Conservation (phyloP, 768 basidiomycete genomes). For the Podaxis pistillaris region DNA sequence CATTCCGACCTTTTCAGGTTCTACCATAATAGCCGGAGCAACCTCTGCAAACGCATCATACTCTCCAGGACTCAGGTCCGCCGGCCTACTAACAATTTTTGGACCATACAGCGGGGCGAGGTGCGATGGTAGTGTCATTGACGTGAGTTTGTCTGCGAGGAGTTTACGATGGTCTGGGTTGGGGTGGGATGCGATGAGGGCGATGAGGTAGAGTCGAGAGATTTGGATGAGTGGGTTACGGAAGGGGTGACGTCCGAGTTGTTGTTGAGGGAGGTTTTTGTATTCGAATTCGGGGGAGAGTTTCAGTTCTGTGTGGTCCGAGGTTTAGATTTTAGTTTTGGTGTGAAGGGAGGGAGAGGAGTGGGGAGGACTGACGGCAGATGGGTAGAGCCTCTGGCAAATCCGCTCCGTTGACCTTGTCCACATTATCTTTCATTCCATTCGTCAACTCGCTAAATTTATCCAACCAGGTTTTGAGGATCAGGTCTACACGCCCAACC, state of each 20-base stretch:
- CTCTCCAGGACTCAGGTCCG: slow-evolving; percentile 8
- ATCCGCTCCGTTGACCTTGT: slow-evolving; percentile 6
- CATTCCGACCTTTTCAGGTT: slow-evolving; percentile 5
- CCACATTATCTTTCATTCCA: slow-evolving; percentile 2
- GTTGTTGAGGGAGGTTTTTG: slow-evolving; percentile 4
- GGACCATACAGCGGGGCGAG: slow-evolving; percentile 7
- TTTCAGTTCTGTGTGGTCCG: neutral
- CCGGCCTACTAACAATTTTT: slow-evolving; percentile 1
- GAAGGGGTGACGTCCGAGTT: slow-evolving; percentile 8
- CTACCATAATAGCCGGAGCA: slow-evolving; percentile 1
- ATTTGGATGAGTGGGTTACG: slow-evolving; percentile 7
- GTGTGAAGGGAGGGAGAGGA: neutral
- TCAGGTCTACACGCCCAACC: slow-evolving; percentile 1
- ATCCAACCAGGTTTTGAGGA: slow-evolving; percentile 8
- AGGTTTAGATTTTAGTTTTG: neutral
- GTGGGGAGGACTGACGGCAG: slow-evolving; percentile 1
- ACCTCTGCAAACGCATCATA: slow-evolving; percentile 10
- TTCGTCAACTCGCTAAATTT: slow-evolving; percentile 3
- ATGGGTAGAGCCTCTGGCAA: slow-evolving; percentile 5
- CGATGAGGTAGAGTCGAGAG: slow-evolving; percentile 4
- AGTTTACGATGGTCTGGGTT: slow-evolving; percentile 6
- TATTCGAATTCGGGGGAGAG: slow-evolving; percentile 4
- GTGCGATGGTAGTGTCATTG: neutral
- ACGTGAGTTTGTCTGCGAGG: slow-evolving; percentile 3
- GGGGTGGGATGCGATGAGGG: slow-evolving; percentile 7